Evolutionary conservation across 2,329 filamentous ascomycete genomes (phyloP), one percentile per base, ranked within the genome.

Genomic region (Venturiaceae sp.): DNA sequence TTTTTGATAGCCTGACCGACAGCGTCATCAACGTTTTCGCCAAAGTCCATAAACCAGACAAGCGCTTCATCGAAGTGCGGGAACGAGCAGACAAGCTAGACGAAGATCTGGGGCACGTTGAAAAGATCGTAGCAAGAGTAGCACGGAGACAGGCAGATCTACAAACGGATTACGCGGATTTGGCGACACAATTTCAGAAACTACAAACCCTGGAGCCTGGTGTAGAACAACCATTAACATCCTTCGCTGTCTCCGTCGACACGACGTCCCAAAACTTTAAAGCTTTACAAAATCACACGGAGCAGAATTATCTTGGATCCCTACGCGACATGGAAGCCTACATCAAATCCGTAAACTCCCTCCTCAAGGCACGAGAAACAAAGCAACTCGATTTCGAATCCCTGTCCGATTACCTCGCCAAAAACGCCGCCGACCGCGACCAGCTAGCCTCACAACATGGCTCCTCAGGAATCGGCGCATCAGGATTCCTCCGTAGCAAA

Each of bases 371-470:
- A 1, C 86, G 94, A 36, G 94, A 99, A 75, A 91, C 95, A 75
- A 99, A 99, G 71, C 94, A 99, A 71, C 86, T 99, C 60, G 94
- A 99, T 75, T 96, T 92, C 68, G 94, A 99, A 74, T 92, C 90
- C 63, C 80, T 99, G 34, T 95, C 91, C 30, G 92, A 97, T 70
- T 97, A 97, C 72, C 87, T 96, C 57, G 89, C 89, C 75, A 96
- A 95, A 71, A 90, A 90, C 0, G 90, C 90, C 2, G 77, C 84
- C 3, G 94, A 99, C 72, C 87, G 92, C 53, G 94, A 99, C 72
- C 79, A 82, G 16, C 83, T 96, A 2, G 82, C 83, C 39, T 83
- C 84, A 0, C 83, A 85, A 11, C 84, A 86, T 62, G 80, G 81
- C 41, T 73, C 75, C 50, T 76, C 79, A 5, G 82, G 83, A 53